Evolutionary conservation across 371 early-diverging fungal species (phyloP).

Genomic region (Nematocida parisii): DNA sequence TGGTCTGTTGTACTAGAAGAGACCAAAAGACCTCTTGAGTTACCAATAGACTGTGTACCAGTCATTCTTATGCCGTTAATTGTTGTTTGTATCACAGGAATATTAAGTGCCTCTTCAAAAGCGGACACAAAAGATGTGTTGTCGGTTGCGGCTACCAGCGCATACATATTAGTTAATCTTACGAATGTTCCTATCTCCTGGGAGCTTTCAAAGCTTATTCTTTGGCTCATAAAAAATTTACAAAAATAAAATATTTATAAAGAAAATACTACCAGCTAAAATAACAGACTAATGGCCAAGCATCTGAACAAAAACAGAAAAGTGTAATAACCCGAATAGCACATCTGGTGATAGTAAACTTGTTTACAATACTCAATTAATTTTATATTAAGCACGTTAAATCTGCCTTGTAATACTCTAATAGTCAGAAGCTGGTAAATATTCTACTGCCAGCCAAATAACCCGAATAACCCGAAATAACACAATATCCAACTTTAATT

Average conservation of each 20-base stretch:
- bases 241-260: not conserved
- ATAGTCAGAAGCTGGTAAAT: too few relatives aligned
- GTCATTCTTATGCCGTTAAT: conserved; percentile 95
- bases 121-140: conserved; percentile 71
- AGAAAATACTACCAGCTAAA: not conserved
- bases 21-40: conserved; percentile 89
- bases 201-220: conserved; percentile 83
- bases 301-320: too few relatives aligned
- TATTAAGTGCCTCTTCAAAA: conserved; percentile 80
- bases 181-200: conserved; percentile 96
- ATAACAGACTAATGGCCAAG: too few relatives aligned
- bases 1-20: conserved; percentile 96
- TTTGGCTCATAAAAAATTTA: conserved; percentile 66
- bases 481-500: too few relatives aligned
- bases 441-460: too few relatives aligned
- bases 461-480: too few relatives aligned
- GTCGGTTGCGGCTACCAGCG: conserved; percentile 94
- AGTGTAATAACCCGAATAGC: too few relatives aligned
- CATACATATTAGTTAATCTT: conserved; percentile 94
- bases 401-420: too few relatives aligned
- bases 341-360: too few relatives aligned
- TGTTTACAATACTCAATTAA: too few relatives aligned
- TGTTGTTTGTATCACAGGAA: conserved; percentile 96
- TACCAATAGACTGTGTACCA: conserved; percentile 87
- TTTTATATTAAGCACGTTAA: too few relatives aligned